phyloP scores from a whole-genome alignment of 805 yeast genomes.

The Zygoascus bituminiphila region DNA sequence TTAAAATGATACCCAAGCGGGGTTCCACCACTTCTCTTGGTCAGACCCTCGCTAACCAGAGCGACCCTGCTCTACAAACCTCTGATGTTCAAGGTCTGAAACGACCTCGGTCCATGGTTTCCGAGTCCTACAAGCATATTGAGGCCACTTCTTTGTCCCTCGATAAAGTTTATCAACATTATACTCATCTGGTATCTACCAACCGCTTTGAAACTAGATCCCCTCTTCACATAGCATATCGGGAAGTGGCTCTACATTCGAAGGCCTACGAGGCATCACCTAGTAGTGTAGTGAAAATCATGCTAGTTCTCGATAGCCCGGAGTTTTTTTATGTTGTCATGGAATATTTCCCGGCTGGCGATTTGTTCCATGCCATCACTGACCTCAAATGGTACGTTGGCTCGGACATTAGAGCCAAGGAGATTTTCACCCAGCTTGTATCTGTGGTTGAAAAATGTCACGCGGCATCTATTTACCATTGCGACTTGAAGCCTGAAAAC shows the following conservation, averaged over 20 bases:
- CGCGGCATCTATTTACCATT: slow-evolving; percentile 68
- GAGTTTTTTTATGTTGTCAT: slow-evolving; percentile 54
- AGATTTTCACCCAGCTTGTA: slow-evolving; percentile 59
- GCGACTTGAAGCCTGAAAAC: slow-evolving; percentile 91
- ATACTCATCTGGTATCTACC: slow-evolving; percentile 24
- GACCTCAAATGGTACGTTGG: slow-evolving; percentile 45
- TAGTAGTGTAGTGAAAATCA: slow-evolving; percentile 65
- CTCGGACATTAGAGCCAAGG: slow-evolving; percentile 41
- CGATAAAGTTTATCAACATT: slow-evolving; percentile 28
- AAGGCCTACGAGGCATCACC: slow-evolving; percentile 54
- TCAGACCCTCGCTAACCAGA: not conserved
- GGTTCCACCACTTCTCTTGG: not conserved
- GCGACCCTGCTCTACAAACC: not conserved
- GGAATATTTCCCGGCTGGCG: slow-evolving; percentile 78
- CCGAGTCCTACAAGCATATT: slow-evolving; percentile 1
- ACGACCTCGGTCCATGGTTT: slow-evolving; percentile 1
- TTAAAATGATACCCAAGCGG: slow-evolving; percentile 41
- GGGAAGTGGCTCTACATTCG: slow-evolving; percentile 64
- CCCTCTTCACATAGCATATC: slow-evolving; percentile 13
- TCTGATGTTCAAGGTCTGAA: not conserved
- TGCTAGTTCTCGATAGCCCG: slow-evolving; percentile 57
- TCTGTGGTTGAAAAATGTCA: slow-evolving; percentile 78
- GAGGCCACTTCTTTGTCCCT: slow-evolving; percentile 18
- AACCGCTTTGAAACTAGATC: slow-evolving; percentile 7
- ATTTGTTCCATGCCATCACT: slow-evolving; percentile 72